These are phyloP conservation scores for Pleodorina starrii DNA, from an alignment of 139 green algal genomes.

Conservation along the genomic window DNA sequence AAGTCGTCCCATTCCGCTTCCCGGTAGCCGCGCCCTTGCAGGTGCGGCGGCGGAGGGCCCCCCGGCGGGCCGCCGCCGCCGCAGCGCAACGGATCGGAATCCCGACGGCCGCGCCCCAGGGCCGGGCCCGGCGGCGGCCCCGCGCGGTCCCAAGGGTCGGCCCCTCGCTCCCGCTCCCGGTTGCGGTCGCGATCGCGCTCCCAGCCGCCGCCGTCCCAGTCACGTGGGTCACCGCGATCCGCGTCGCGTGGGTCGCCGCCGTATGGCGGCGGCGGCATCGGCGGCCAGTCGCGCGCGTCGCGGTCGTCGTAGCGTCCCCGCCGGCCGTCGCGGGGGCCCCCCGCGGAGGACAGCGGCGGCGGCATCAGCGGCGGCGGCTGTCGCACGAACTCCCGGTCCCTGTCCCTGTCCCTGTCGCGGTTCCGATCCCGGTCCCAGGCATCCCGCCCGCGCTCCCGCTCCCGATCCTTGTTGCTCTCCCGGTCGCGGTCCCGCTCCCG, in stretches of 20 bases:
- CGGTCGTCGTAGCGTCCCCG: neutral
- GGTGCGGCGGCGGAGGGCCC: neutral
- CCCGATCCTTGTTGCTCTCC: neutral
- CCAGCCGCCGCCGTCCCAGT: neutral
- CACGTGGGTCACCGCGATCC: neutral
- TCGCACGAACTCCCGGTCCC: neutral
- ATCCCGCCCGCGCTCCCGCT: neutral
- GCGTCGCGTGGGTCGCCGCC: neutral
- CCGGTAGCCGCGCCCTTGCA: neutral
- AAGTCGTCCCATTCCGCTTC: neutral
- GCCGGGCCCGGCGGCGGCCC: neutral
- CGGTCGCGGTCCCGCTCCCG: neutral
- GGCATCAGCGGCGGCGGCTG: neutral
- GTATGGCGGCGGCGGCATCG: neutral
- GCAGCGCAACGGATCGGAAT: neutral
- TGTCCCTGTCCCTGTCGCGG: neutral
- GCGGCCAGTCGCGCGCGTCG: constrained; percentile 1
- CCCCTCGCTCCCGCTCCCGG: neutral
- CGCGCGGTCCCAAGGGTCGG: neutral
- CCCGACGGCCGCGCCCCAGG: neutral
- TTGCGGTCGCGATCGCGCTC: neutral
- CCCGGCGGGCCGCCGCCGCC: neutral
- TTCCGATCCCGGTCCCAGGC: neutral
- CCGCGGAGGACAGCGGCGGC: neutral
- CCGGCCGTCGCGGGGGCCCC: neutral